These are phyloP conservation scores for Cladosporium sp. DNA, from an alignment of 2,329 filamentous ascomycete species.

Conservation along the genomic window DNA sequence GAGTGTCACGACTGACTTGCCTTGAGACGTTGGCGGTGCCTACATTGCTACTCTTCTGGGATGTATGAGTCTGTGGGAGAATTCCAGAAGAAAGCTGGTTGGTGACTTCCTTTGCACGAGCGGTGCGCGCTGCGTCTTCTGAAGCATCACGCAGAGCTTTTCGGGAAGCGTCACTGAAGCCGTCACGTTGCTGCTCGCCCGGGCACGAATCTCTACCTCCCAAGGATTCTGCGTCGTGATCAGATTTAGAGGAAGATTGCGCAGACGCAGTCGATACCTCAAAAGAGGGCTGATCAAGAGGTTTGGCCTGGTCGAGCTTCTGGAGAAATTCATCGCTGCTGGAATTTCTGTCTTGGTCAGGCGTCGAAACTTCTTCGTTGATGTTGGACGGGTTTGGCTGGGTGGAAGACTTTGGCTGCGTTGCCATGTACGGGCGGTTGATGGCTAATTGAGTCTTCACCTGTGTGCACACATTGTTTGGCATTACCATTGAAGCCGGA, in stretches of 20 bases:
- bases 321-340: neutral
- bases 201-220: neutral
- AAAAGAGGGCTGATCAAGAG: neutral
- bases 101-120: neutral
- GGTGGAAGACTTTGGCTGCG: neutral
- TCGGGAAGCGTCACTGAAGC: neutral
- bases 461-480: neutral
- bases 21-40: neutral
- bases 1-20: neutral
- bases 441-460: neutral
- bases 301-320: neutral
- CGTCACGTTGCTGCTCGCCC: neutral
- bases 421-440: neutral
- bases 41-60: neutral
- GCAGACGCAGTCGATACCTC: neutral
- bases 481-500: neutral
- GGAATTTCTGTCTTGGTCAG: neutral
- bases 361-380: neutral
- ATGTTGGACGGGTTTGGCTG: neutral
- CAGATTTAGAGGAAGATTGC: neutral
- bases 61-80: no score
- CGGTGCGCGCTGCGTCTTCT: neutral
- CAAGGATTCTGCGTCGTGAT: no score
- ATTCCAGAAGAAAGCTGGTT: neutral
- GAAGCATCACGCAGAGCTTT: neutral